Conservation (phyloP, 2,329 filamentous ascomycete genomes). For the Neocucurbitaria cava region DNA sequence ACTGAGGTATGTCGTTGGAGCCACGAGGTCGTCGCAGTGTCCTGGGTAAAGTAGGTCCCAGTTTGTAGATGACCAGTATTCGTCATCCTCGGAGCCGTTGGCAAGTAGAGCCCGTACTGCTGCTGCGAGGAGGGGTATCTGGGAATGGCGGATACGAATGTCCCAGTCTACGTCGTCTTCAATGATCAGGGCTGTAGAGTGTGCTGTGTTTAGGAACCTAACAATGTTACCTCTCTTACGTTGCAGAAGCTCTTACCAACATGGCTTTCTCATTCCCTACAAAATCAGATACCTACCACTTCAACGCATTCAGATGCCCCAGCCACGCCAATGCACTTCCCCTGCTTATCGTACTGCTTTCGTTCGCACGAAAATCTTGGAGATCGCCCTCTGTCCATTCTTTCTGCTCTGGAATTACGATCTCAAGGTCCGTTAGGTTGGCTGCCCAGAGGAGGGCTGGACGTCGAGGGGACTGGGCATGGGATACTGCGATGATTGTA, state of each 20-base stretch:
- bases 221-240: background rate
- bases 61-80: conserved; percentile 39
- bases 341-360: conserved; percentile 37
- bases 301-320: conserved; percentile 49
- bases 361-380: conserved; percentile 27
- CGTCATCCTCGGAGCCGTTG: conserved; percentile 3
- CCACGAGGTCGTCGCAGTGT: conserved; percentile 49
- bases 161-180: conserved; percentile 41
- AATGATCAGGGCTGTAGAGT: conserved; percentile 35
- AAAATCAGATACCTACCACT: conserved; percentile 26
- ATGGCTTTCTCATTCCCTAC: too few relatives aligned
- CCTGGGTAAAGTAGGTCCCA: conserved; percentile 52
- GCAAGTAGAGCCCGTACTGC: conserved; percentile 22
- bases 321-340: conserved; percentile 52
- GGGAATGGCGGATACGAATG: conserved; percentile 22
- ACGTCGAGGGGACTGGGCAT: conserved; percentile 42
- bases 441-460: conserved; percentile 46
- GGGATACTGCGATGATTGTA: conserved; percentile 49
- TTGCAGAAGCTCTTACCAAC: too few relatives aligned
- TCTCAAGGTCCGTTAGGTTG: conserved; percentile 47
- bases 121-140: conserved; percentile 27
- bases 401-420: conserved; percentile 49
- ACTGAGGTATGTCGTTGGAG: conserved; percentile 14
- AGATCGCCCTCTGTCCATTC: conserved; percentile 48
- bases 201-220: conserved; percentile 21